phyloP scores from a whole-genome alignment of 257 asterid genomes.

The Nicotiana attenuata region DNA sequence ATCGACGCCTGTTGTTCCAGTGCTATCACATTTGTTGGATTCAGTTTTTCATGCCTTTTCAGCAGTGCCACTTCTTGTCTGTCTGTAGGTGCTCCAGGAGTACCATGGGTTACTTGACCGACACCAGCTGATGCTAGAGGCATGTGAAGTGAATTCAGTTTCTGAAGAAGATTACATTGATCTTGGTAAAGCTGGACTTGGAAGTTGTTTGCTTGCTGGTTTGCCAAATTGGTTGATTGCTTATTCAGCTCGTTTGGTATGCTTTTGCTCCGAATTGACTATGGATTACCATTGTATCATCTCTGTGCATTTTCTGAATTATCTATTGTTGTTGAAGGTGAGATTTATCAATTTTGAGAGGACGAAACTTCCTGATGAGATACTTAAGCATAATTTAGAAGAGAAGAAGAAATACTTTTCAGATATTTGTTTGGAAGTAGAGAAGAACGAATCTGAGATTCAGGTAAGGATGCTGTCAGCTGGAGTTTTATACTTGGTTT shows the following conservation, averaged over 20 bases:
- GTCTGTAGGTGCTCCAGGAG: slow-evolving; percentile 69
- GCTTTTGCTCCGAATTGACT: slow-evolving; percentile 16
- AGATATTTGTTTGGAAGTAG: slow-evolving; percentile 75
- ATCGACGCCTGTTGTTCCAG: not conserved
- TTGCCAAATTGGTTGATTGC: slow-evolving; percentile 96
- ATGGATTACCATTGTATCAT: not conserved
- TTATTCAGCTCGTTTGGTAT: slow-evolving; percentile 86
- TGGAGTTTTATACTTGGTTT: not conserved
- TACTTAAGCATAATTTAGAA: slow-evolving; percentile 80
- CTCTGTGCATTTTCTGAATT: slow-evolving; percentile 15
- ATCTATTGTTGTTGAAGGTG: slow-evolving; percentile 51
- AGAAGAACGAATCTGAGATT: slow-evolving; percentile 91
- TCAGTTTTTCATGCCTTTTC: not conserved
- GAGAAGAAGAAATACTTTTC: slow-evolving; percentile 87
- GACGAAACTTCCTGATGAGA: slow-evolving; percentile 76
- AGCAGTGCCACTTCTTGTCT: not conserved
- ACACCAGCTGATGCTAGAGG: slow-evolving; percentile 77
- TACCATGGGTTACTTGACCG: slow-evolving; percentile 88
- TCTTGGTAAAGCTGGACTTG: slow-evolving; percentile 90
- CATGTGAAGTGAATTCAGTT: slow-evolving; percentile 87
- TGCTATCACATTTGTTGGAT: not conserved
- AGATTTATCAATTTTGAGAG: slow-evolving; percentile 96
- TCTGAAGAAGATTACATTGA: slow-evolving; percentile 95
- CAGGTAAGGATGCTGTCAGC: slow-evolving; percentile 48
- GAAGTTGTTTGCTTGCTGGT: slow-evolving; percentile 98